Evolutionary conservation across 345 rosid genomes (phyloP).

Genomic region (Boechera divaricarpa): DNA sequence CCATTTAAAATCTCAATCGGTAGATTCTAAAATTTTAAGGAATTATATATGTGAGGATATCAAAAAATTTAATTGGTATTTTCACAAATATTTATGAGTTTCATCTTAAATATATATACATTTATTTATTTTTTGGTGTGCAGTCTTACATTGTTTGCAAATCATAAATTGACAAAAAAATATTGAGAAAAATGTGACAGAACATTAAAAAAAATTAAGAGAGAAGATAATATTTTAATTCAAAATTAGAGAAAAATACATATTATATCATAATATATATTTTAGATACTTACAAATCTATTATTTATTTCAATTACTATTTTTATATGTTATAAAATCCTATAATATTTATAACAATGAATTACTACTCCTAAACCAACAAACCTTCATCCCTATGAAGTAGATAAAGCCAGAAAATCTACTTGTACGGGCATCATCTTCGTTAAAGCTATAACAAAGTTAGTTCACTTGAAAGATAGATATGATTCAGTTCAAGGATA

Average conservation of each 20-base stretch:
- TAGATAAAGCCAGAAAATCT: conserved; percentile 6
- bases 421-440: background rate
- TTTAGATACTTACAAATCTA: conserved; percentile 14
- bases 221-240: background rate
- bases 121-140: background rate
- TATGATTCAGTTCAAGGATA: conserved; percentile 21
- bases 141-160: background rate
- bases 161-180: background rate
- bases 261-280: background rate
- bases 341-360: background rate
- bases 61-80: too few relatives aligned
- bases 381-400: conserved; percentile 27
- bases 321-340: conserved; percentile 21
- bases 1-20: too few relatives aligned
- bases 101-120: background rate
- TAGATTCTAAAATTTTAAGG: conserved; percentile 2
- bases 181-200: background rate
- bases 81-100: conserved; percentile 1
- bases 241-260: background rate
- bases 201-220: background rate
- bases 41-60: background rate
- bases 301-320: conserved; percentile 4
- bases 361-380: conserved; percentile 20
- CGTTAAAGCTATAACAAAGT: background rate
- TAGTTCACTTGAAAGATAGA: background rate